phyloP scores from a whole-genome alignment of 1,284 basidiomycete genomes.

The Sporisorium reilianum region DNA sequence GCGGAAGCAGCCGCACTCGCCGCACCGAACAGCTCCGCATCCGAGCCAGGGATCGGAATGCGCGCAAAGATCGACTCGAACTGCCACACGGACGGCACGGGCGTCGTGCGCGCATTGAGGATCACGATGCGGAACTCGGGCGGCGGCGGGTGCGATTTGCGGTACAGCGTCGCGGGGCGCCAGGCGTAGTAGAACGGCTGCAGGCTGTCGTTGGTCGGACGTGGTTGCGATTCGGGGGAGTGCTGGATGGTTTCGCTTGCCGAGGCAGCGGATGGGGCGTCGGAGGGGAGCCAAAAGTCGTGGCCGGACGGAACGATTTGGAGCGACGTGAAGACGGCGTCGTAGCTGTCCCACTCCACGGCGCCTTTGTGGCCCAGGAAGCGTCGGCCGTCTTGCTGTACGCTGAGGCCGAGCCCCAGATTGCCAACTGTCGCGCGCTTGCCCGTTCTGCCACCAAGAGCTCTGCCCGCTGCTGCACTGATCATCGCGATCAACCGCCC shows the following conservation, averaged over 20 bases:
- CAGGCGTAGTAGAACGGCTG: slow-evolving; percentile 87
- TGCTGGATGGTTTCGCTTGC: slow-evolving; percentile 3
- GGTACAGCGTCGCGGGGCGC: slow-evolving; percentile 87
- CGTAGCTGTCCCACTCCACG: slow-evolving; percentile 39
- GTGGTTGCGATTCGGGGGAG: background rate
- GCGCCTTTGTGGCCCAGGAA: slow-evolving; percentile 25
- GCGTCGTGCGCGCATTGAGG: slow-evolving; percentile 60
- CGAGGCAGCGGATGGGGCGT: slow-evolving; percentile 1
- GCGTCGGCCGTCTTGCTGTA: slow-evolving; percentile 19
- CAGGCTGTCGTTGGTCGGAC: background rate
- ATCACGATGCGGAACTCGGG: slow-evolving; percentile 91
- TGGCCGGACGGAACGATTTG: slow-evolving; percentile 81
- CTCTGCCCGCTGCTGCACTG: background rate
- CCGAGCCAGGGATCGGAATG: slow-evolving; percentile 52
- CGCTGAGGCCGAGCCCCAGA: slow-evolving; percentile 6
- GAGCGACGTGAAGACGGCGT: slow-evolving; percentile 69
- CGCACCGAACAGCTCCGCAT: slow-evolving; percentile 27
- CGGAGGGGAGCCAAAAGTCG: slow-evolving; percentile 68
- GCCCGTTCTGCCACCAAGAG: background rate
- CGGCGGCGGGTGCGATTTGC: slow-evolving; percentile 80
- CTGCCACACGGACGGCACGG: slow-evolving; percentile 41
- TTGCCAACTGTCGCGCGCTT: slow-evolving; percentile 2
- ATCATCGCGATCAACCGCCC: slow-evolving; percentile 4
- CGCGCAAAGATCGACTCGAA: slow-evolving; percentile 59
- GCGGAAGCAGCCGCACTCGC: background rate